Evolutionary conservation across 2,329 filamentous ascomycete species (phyloP).

Genomic region (Cladophialophora immunda): DNA sequence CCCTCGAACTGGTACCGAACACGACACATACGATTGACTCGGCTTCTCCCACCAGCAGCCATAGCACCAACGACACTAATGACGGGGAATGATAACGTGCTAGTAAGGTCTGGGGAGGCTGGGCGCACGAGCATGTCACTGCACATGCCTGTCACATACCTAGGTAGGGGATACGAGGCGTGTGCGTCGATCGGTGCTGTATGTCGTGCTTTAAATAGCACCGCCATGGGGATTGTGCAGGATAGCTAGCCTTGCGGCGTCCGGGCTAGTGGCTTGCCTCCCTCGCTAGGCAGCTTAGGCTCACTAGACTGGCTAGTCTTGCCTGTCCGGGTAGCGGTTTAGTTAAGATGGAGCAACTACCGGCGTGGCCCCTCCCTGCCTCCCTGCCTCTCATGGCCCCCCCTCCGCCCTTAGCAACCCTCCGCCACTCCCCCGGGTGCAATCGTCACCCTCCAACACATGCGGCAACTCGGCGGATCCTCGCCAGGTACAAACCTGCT

Average conservation of each 20-base stretch:
- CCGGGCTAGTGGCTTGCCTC: too few relatives aligned
- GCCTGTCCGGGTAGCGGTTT: neutral
- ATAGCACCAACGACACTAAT: neutral
- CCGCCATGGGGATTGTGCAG: neutral
- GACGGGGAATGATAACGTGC: neutral
- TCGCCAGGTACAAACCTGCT: slow-evolving; percentile 1
- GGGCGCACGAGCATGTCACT: neutral
- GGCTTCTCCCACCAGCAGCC: neutral
- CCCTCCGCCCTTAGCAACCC: neutral
- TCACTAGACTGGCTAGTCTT: too few relatives aligned
- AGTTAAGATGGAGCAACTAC: neutral
- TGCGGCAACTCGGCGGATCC: slow-evolving; percentile 11
- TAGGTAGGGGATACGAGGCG: too few relatives aligned
- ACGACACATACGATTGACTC: slow-evolving; percentile 22
- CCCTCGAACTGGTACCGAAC: slow-evolving; percentile 12
- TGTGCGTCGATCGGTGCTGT: neutral
- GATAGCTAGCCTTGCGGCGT: neutral
- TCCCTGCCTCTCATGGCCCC: neutral
- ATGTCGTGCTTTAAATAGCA: neutral
- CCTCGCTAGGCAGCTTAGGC: too few relatives aligned
- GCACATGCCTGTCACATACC: neutral
- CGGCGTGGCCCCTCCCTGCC: neutral
- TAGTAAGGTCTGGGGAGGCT: neutral
- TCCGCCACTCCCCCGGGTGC: neutral
- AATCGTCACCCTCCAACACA: neutral